Conservation (phyloP, 2,329 filamentous ascomycete genomes). For the Dryadomyces quercus-mongolicae region DNA sequence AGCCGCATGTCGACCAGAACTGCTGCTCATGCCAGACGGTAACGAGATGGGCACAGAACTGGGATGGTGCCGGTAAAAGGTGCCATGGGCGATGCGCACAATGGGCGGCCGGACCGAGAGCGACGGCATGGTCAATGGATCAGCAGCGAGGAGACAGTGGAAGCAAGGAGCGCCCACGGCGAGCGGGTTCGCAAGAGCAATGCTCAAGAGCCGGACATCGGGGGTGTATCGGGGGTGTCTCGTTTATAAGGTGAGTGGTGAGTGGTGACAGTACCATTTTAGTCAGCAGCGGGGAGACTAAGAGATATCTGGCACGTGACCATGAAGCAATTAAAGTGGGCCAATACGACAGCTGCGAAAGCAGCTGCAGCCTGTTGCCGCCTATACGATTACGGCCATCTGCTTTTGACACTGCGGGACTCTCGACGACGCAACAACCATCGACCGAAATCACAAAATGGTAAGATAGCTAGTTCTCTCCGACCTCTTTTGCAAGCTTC, state of each 20-base stretch:
- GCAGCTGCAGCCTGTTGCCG: slow-evolving; percentile 10
- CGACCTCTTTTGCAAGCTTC: too few species aligned
- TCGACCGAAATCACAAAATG: too few species aligned
- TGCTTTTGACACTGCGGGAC: not conserved
- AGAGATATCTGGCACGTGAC: not conserved
- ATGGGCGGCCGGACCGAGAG: slow-evolving; percentile 38
- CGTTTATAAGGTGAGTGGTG: too few species aligned
- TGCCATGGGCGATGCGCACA: slow-evolving; percentile 63
- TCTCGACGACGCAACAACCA: not conserved
- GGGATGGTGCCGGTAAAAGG: slow-evolving; percentile 71
- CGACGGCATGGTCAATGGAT: slow-evolving; percentile 20
- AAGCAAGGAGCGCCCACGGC: not conserved
- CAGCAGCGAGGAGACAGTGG: not conserved
- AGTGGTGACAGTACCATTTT: too few species aligned
- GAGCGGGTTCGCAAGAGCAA: too few species aligned
- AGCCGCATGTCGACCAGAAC: slow-evolving; percentile 11
- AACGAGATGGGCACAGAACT: slow-evolving; percentile 13
- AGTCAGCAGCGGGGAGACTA: not conserved
- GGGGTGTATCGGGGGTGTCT: too few species aligned
- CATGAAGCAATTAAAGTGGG: too few species aligned
- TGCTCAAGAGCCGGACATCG: too few species aligned
- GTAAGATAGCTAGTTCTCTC: not conserved
- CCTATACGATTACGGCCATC: too few species aligned
- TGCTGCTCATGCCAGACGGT: not conserved
- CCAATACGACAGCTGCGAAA: not conserved